These are phyloP conservation scores for Linanthus parryae DNA, from an alignment of 148 eudicot species.

Conservation along the genomic window DNA sequence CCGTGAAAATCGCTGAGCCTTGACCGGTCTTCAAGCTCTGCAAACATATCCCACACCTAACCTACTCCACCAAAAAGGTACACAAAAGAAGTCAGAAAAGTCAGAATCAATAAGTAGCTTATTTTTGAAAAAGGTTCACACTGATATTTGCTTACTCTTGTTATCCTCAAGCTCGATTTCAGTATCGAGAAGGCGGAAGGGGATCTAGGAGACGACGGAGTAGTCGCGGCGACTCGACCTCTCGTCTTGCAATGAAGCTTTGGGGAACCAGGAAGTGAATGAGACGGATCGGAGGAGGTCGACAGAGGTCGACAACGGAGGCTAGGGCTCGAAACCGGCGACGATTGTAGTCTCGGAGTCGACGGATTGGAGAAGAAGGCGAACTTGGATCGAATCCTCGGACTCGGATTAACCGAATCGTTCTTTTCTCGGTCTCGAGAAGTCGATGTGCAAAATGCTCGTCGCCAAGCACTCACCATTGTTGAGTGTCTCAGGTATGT, in stretches of 20 bases:
- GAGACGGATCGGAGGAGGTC: background rate
- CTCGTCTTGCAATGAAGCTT: slow-evolving; percentile 30
- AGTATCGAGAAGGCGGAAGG: slow-evolving; percentile 68
- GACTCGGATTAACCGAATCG: background rate
- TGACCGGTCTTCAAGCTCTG: slow-evolving; percentile 60
- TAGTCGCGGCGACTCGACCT: slow-evolving; percentile 14
- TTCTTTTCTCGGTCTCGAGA: background rate
- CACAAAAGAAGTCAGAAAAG: too few species aligned
- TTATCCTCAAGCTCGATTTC: slow-evolving; percentile 43
- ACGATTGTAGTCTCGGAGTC: background rate
- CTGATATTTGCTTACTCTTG: slow-evolving; percentile 24
- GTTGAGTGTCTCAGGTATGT: too few species aligned
- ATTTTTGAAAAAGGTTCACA: background rate
- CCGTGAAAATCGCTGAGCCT: slow-evolving; percentile 73
- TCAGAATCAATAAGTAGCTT: background rate
- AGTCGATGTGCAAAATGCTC: slow-evolving; percentile 8
- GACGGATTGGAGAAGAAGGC: slow-evolving; percentile 2
- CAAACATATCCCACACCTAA: slow-evolving; percentile 61
- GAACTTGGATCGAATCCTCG: slow-evolving; percentile 1
- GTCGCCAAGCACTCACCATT: slow-evolving; percentile 8
- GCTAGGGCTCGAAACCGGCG: background rate
- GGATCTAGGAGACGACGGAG: slow-evolving; percentile 55
- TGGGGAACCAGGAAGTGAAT: too few species aligned
- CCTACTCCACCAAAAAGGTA: slow-evolving; percentile 11
- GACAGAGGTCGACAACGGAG: background rate